Base-by-base conservation (phyloP, 2,329 filamentous ascomycete genomes). In the Aureobasidium sp. region DNA sequence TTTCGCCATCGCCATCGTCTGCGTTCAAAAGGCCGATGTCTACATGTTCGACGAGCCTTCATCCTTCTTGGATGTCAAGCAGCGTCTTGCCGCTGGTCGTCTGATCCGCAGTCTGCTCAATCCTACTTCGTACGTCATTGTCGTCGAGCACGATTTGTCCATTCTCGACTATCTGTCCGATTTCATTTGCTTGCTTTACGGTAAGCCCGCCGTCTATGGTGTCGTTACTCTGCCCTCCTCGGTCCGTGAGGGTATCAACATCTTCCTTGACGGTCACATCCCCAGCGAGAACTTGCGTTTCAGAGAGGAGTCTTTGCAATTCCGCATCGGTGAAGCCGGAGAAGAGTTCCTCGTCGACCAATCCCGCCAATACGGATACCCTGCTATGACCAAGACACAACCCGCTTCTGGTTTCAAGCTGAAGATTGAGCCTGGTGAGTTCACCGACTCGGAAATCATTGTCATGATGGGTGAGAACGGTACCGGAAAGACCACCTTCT, bases 381-480 rank as follows among this genome's bases (percentile, higher is more conserved):
- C 94, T 39, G 79, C 79, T 59, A 96, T 99, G 91, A 83, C 90
- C 76, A 97, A 97, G 84, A 94, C 89, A 0, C 82, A 97, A 41
- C 57, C 57, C 36, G 57, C 44, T 17, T 94, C 92, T 64, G 84
- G 83, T 74, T 99, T 99, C 84, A 85, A 89, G 70, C 85, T 99
- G 56, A 83, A 78, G 63, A 87, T 99, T 67, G 89, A 97, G 51
- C 63, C 84, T 27, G 94, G 95, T 69, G 82, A 87, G 64, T 99
- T 99, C 74, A 97, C 94, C 23, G 93, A 99, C 75, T 99, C 94
- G 0, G 94, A 99, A 74, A 99, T 99, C 69, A 86, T 99, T 63
- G 94, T 99, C 77, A 96, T 99, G 91, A 97, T 99, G 94, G 94
- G 94, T 69, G 93, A 97, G 81, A 99, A 99, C 78, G 94, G 94